These are phyloP conservation scores for Lodderomyces oxycetoniae DNA, from an alignment of 1,139 yeast species.

Conservation along the genomic window DNA sequence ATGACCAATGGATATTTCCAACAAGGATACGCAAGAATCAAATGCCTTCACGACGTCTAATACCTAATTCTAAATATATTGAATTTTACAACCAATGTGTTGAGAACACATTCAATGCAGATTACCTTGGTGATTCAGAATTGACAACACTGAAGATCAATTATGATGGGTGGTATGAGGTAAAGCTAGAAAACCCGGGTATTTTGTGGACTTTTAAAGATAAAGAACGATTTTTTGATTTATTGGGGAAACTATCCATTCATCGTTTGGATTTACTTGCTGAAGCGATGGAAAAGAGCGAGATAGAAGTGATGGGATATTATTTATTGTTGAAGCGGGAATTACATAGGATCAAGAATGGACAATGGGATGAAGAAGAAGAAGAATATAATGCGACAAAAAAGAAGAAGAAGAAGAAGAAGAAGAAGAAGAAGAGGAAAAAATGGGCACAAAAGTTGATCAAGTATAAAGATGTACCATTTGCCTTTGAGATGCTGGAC, in stretches of 20 bases:
- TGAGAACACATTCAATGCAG: conserved; percentile 9
- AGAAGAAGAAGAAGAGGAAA: conserved; percentile 2
- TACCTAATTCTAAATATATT: conserved; percentile 20
- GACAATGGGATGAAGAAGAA: not conserved
- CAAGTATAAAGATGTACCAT: conserved; percentile 43
- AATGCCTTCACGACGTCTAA: too few species aligned
- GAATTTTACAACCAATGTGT: conserved; percentile 22
- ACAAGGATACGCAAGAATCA: too few species aligned
- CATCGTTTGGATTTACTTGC: conserved; percentile 42
- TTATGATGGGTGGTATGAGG: conserved; percentile 10
- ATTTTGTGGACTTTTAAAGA: conserved; percentile 21
- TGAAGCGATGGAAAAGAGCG: conserved; percentile 35
- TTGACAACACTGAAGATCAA: conserved; percentile 9
- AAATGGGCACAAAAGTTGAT: conserved; percentile 18
- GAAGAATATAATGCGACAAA: conserved; percentile 16
- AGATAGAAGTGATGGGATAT: conserved; percentile 43
- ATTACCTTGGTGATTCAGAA: conserved; percentile 7
- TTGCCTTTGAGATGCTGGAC: conserved; percentile 50
- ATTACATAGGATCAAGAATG: conserved; percentile 18
- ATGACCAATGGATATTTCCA: too few species aligned
- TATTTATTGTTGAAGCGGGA: conserved; percentile 34
- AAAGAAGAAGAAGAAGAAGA: conserved; percentile 16
- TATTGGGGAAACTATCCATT: conserved; percentile 46
- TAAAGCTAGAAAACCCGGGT: conserved; percentile 12
- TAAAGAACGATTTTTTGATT: conserved; percentile 20